A percentile compares a stretch with the other conserved stretches of the same genome.
Evolutionary conservation across 2,329 filamentous ascomycete genomes (phyloP).

Genomic region (Fusarium equiseti): DNA sequence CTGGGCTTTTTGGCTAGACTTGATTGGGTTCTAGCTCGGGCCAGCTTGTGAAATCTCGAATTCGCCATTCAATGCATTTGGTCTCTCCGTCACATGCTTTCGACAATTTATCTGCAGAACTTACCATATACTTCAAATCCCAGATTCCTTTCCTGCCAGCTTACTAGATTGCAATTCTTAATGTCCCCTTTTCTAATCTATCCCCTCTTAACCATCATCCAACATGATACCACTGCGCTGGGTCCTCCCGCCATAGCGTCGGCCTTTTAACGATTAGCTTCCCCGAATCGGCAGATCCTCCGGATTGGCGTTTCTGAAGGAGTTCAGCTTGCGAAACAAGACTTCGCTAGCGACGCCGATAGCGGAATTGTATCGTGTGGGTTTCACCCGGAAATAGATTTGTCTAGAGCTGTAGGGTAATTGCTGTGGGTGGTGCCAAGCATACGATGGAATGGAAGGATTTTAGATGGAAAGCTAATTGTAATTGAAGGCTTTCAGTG

Average conservation of each 20-base stretch:
- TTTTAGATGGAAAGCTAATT: neutral
- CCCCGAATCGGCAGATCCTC: conserved; percentile 3
- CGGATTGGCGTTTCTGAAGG: neutral
- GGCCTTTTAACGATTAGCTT: neutral
- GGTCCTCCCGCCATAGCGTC: neutral
- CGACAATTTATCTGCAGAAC: rapidly evolving
- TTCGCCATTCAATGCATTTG: neutral
- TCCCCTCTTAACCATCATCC: too few relatives aligned
- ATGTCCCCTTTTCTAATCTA: too few relatives aligned
- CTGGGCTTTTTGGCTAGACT: neutral
- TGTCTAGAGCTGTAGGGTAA: neutral
- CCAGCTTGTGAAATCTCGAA: neutral
- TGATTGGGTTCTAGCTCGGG: neutral
- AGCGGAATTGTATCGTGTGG: neutral
- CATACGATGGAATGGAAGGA: neutral
- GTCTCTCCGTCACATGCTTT: neutral
- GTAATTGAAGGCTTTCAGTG: too few relatives aligned
- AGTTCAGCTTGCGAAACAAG: neutral
- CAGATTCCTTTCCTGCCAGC: too few relatives aligned
- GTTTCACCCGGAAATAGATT: neutral
- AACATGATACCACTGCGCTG: neutral
- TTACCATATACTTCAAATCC: too few relatives aligned
- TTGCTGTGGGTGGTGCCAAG: neutral
- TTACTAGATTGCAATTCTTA: too few relatives aligned
- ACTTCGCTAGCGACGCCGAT: neutral